Percentiles rank a stretch among this genome's conserved stretches.
Evolutionary conservation across 352 stramenopile genomes (phyloP).

Genomic region (Phytopythium sindhum): DNA sequence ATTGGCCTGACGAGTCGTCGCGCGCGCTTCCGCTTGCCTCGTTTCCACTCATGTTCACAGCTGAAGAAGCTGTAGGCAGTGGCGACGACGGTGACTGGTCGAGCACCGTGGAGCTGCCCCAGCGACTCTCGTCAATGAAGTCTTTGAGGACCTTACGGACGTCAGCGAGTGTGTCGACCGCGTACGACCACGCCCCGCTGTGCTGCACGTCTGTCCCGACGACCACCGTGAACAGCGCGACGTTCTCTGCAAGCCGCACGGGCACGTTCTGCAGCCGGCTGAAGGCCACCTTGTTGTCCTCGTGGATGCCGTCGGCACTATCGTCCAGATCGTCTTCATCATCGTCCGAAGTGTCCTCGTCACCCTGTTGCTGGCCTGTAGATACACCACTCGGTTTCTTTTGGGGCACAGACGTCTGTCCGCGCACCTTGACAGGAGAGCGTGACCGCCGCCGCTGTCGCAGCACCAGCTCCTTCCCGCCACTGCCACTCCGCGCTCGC

Average conservation of each 20-base stretch:
- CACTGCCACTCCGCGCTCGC: conserved; percentile 2
- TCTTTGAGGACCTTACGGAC: conserved; percentile 72
- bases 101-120: conserved; percentile 11
- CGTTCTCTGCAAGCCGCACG: conserved; percentile 57
- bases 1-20: background rate
- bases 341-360: conserved; percentile 13
- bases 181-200: conserved; percentile 55
- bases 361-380: conserved; percentile 12
- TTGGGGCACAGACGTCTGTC: background rate
- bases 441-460: conserved; percentile 6
- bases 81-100: background rate
- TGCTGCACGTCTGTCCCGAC: conserved; percentile 66
- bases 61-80: background rate
- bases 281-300: conserved; percentile 79
- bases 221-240: conserved; percentile 67
- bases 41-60: background rate
- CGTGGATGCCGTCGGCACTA: conserved; percentile 34
- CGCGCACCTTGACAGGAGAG: conserved; percentile 7
- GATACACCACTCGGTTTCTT: background rate
- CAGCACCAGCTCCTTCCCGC: conserved; percentile 1
- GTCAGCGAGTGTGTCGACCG: conserved; percentile 63
- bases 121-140: conserved; percentile 57
- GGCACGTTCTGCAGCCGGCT: conserved; percentile 74
- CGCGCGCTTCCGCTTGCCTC: background rate
- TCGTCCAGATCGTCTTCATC: conserved; percentile 49